phyloP scores from a whole-genome alignment of 345 rosid genomes.

The Boechera divaricarpa region DNA sequence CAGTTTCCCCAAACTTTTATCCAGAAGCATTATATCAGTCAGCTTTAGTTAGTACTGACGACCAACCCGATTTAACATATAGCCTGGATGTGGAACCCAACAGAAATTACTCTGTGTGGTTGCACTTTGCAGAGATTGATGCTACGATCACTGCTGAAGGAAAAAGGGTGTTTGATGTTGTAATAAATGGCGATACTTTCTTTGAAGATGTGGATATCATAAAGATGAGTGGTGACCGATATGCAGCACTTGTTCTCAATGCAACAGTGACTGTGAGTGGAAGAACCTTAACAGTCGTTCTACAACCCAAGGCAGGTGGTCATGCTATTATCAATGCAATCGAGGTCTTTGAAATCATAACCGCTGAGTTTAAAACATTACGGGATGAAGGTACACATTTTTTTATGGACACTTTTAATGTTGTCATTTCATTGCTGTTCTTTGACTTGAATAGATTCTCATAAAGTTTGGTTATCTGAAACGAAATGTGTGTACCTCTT shows the following conservation, averaged over 20 bases:
- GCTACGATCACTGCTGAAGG: slow-evolving; percentile 61
- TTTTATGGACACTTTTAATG: background rate
- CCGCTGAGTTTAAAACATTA: slow-evolving; percentile 72
- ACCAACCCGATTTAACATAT: slow-evolving; percentile 68
- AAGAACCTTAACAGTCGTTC: slow-evolving; percentile 70
- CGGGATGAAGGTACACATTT: slow-evolving; percentile 71
- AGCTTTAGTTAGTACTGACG: slow-evolving; percentile 72
- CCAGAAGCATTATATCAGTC: slow-evolving; percentile 87
- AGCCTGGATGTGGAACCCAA: slow-evolving; percentile 92
- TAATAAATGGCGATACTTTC: slow-evolving; percentile 66
- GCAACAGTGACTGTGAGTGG: slow-evolving; percentile 79
- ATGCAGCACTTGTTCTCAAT: slow-evolving; percentile 83
- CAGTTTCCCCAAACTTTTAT: slow-evolving; percentile 81
- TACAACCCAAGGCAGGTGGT: slow-evolving; percentile 69
- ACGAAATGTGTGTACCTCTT: background rate
- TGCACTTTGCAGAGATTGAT: slow-evolving; percentile 97
- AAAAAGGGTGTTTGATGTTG: slow-evolving; percentile 79
- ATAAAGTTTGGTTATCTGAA: background rate
- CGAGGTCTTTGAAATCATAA: slow-evolving; percentile 83
- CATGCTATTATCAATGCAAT: slow-evolving; percentile 85
- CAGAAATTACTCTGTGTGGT: slow-evolving; percentile 87
- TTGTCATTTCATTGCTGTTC: background rate
- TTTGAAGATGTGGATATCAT: slow-evolving; percentile 70
- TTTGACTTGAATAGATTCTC: background rate
- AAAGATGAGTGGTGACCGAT: slow-evolving; percentile 67